Conservation (phyloP, 225 moss, liverwort and hornwort genomes). For the Takakia lepidozioides region DNA sequence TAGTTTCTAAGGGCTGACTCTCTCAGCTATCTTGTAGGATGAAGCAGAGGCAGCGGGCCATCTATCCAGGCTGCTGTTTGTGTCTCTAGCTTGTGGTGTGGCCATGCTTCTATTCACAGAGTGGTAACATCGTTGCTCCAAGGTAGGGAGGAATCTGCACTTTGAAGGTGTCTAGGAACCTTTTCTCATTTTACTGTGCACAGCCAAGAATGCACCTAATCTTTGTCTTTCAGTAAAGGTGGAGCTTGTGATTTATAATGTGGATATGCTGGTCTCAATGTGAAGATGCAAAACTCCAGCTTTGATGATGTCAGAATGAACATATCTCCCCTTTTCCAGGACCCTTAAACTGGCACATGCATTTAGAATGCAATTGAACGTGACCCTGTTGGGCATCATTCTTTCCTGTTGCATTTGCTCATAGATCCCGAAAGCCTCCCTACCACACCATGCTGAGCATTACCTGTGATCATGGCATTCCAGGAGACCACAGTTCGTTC, state of each 20-base stretch:
- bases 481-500: no score
- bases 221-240: not conserved
- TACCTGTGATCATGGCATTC: no score
- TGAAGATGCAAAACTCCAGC: no score
- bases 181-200: not conserved
- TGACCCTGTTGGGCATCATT: no score
- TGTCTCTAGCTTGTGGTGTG: constrained; percentile 67
- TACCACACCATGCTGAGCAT: no score
- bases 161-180: no score
- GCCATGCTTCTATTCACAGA: constrained; percentile 49
- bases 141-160: constrained; percentile 20
- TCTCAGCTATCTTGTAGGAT: constrained; percentile 23
- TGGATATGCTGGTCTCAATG: not conserved
- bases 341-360: no score
- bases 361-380: no score
- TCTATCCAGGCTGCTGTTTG: constrained; percentile 74
- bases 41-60: constrained; percentile 73
- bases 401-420: no score
- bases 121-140: constrained; percentile 56
- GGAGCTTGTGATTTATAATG: not conserved
- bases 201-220: not conserved
- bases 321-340: no score
- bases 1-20: not conserved
- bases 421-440: no score
- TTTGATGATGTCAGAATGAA: no score